phyloP scores from a whole-genome alignment of 495 filamentous ascomycete genomes.

The Trichoderma orchidacearum region DNA sequence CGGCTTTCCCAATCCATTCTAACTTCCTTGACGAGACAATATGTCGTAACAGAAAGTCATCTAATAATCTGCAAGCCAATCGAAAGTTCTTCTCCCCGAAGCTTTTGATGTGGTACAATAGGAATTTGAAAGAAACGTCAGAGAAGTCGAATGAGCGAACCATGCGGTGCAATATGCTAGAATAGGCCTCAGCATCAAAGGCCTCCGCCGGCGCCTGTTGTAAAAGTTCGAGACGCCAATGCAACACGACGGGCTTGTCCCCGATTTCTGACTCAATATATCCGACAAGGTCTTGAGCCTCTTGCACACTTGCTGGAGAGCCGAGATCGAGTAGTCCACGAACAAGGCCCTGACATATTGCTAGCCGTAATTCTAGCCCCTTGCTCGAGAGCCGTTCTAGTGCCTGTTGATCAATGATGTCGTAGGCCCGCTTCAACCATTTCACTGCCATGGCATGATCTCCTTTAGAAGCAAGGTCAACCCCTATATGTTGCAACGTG shows the following conservation, averaged over 20 bases:
- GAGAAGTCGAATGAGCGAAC: conserved; percentile 41
- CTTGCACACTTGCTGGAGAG: conserved; percentile 28
- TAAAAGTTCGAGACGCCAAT: conserved; percentile 59
- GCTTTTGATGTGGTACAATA: conserved; percentile 57
- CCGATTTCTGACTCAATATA: conserved; percentile 47
- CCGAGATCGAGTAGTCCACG: conserved; percentile 35
- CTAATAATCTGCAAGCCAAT: conserved; percentile 40
- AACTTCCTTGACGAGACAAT: conserved; percentile 24
- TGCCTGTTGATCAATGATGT: conserved; percentile 42
- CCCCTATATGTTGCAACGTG: conserved; percentile 59
- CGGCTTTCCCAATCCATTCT: conserved; percentile 48
- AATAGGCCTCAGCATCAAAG: conserved; percentile 37
- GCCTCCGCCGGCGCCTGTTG: conserved; percentile 24
- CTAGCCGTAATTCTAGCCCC: conserved; percentile 48
- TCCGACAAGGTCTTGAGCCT: conserved; percentile 42
- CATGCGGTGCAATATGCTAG: conserved; percentile 37
- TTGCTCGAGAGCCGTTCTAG: conserved; percentile 42
- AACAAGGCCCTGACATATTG: conserved; percentile 49
- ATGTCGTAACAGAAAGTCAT: conserved; percentile 41
- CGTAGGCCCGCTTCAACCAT: conserved; percentile 64
- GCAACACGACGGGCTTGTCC: conserved; percentile 45
- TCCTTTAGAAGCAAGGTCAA: conserved; percentile 35
- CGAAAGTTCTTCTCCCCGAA: conserved; percentile 39
- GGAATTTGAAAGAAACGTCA: conserved; percentile 50
- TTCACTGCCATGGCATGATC: conserved; percentile 41